Conservation (phyloP, 192 early-diverging fungal species). For the Funneliformis geosporum region DNA sequence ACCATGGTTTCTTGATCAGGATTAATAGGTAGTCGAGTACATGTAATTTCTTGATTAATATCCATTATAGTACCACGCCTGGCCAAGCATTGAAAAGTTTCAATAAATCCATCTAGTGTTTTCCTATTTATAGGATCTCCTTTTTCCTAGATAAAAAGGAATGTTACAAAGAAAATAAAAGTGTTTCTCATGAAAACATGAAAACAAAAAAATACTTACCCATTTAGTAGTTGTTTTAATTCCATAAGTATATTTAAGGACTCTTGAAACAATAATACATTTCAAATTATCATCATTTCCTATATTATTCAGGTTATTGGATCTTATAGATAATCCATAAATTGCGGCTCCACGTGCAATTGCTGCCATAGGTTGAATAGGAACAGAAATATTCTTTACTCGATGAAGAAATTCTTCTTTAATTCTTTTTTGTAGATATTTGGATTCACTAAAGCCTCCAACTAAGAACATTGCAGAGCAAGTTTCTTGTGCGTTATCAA, state of each 20-base stretch:
- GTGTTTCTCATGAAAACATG: too few relatives aligned
- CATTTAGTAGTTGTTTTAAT: background rate
- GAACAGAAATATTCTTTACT: slow-evolving; percentile 49
- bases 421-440: slow-evolving; percentile 52
- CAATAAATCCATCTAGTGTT: background rate
- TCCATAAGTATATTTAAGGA: slow-evolving; percentile 12
- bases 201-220: background rate
- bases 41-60: background rate
- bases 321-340: background rate
- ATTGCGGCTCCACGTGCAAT: slow-evolving; percentile 45
- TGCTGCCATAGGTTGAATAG: slow-evolving; percentile 50
- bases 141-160: background rate
- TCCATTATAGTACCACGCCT: background rate
- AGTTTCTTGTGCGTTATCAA: slow-evolving; percentile 40
- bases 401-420: slow-evolving; percentile 47
- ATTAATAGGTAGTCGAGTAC: background rate
- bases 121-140: background rate
- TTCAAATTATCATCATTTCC: slow-evolving; percentile 26
- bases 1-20: background rate
- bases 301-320: slow-evolving; percentile 40
- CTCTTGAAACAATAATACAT: background rate
- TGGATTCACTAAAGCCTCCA: slow-evolving; percentile 59
- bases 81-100: background rate
- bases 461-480: slow-evolving; percentile 56
- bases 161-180: background rate